Percentiles rank a stretch among this genome's conserved stretches.
Evolutionary conservation across 495 filamentous ascomycete genomes (phyloP).

Genomic region (Pseudomonodictys pantanalensis): DNA sequence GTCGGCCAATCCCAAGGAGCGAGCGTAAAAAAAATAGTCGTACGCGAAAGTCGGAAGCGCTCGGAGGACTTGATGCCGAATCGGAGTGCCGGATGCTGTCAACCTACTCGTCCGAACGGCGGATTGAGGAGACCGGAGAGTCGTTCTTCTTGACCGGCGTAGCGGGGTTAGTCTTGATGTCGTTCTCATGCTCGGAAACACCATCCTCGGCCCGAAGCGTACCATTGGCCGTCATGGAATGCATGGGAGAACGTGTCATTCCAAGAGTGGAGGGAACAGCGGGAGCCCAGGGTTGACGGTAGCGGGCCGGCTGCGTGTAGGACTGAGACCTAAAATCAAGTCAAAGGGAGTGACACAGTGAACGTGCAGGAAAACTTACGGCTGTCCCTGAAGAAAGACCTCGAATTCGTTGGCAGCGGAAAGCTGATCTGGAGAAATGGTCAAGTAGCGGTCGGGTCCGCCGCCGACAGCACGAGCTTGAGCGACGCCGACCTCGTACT

Average conservation of each 20-base stretch:
- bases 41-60: neutral
- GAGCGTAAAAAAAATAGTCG: neutral
- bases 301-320: constrained; percentile 7
- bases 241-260: constrained; percentile 24
- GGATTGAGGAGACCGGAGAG: constrained; percentile 12
- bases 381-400: constrained; percentile 25
- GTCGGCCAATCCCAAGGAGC: neutral
- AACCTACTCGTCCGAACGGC: constrained; percentile 10
- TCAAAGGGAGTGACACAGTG: neutral
- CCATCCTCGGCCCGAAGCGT: constrained; percentile 17
- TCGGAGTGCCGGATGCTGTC: neutral
- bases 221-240: constrained; percentile 14
- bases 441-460: constrained; percentile 29
- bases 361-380: constrained; percentile 3
- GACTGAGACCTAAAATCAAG: constrained; percentile 3
- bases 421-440: constrained; percentile 28
- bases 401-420: constrained; percentile 34
- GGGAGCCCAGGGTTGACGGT: constrained; percentile 8
- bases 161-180: constrained; percentile 29
- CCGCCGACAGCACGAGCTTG: constrained; percentile 46
- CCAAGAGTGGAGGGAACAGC: constrained; percentile 22
- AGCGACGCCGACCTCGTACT: constrained; percentile 71
- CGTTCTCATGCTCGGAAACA: constrained; percentile 20
- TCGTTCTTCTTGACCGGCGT: constrained; percentile 29
- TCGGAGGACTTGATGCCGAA: constrained; percentile 11